Evolutionary conservation across 768 basidiomycete species (phyloP).

Genomic region (Gautieria morchelliformis): DNA sequence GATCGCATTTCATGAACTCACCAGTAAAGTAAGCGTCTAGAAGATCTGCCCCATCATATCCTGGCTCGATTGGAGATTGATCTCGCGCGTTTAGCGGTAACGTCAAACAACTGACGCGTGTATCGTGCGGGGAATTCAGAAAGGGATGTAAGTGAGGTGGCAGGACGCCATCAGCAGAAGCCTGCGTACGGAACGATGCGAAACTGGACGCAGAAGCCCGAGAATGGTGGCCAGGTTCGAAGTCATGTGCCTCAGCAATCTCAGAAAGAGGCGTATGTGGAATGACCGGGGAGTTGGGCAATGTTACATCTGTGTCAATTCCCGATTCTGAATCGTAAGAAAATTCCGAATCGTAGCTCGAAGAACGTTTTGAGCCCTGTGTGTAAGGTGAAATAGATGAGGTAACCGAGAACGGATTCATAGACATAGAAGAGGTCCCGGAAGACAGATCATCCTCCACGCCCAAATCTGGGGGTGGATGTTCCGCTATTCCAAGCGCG

Average conservation of each 20-base stretch:
- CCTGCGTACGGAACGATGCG: conserved; percentile 46
- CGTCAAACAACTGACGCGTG: neutral
- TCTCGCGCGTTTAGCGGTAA: neutral
- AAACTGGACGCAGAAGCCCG: conserved; percentile 43
- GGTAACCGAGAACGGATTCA: neutral
- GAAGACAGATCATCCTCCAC: neutral
- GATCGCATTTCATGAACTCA: neutral
- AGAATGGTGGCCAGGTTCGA: conserved; percentile 3
- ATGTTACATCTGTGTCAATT: neutral
- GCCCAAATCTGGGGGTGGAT: neutral
- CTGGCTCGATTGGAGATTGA: neutral
- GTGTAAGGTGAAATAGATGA: conserved; percentile 5
- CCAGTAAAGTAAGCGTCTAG: conserved; percentile 5
- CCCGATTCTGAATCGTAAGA: neutral
- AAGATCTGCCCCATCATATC: neutral
- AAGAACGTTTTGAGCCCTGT: neutral
- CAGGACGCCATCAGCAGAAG: conserved; percentile 50
- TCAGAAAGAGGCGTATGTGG: neutral
- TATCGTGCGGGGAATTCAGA: neutral
- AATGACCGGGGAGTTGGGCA: neutral
- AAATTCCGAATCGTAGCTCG: neutral
- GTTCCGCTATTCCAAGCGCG: neutral
- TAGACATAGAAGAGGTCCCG: neutral
- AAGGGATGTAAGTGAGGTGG: conserved; percentile 22
- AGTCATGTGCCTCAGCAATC: neutral